Evolutionary conservation across 345 rosid species (phyloP).

Genomic region (Raphanus sativus): DNA sequence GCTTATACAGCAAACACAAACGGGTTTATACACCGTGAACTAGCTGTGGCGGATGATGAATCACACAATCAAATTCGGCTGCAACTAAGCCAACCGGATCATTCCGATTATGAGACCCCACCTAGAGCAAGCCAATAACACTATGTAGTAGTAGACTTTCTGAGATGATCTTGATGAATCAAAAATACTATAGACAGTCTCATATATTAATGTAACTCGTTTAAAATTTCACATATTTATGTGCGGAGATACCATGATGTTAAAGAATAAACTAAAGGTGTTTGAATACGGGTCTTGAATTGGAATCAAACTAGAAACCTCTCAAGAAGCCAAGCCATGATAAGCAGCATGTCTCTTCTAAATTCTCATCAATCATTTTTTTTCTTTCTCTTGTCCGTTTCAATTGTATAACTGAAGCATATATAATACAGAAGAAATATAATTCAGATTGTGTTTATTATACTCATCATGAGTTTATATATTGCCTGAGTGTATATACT

Average conservation of each 20-base stretch:
- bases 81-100: conserved; percentile 56
- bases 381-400: conserved; percentile 17
- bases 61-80: conserved; percentile 46
- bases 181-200: neutral
- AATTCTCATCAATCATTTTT: conserved; percentile 19
- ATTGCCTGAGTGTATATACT: neutral
- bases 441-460: neutral
- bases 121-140: conserved; percentile 39
- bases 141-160: neutral
- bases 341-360: conserved; percentile 27
- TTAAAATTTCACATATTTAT: conserved; percentile 14
- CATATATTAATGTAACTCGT: neutral
- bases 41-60: conserved; percentile 27
- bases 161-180: neutral
- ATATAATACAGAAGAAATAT: conserved; percentile 15
- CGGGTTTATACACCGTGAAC: conserved; percentile 32
- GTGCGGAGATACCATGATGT: conserved; percentile 22
- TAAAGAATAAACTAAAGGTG: conserved; percentile 27
- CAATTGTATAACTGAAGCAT: conserved; percentile 16
- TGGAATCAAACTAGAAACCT: conserved; percentile 10
- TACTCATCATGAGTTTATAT: conserved; percentile 1
- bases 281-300: conserved; percentile 14
- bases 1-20: conserved; percentile 43
- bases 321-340: conserved; percentile 22
- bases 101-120: conserved; percentile 36